Conservation (phyloP, 768 basidiomycete genomes). For the Amanita rubescens region DNA sequence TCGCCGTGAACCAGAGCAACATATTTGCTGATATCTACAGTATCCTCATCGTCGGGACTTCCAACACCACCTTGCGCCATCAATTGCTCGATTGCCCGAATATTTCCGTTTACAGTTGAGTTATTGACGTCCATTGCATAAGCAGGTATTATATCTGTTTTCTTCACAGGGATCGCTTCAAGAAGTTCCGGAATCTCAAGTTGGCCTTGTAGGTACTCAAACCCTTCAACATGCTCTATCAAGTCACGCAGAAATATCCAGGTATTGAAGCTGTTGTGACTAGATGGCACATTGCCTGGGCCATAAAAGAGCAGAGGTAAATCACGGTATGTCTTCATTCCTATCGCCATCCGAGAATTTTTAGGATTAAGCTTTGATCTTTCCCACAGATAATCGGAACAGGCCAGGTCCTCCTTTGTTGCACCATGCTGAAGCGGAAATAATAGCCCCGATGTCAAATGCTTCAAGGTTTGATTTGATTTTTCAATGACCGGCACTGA, state of each 20-base stretch:
- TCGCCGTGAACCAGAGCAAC: constrained; percentile 14
- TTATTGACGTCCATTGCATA: constrained; percentile 4
- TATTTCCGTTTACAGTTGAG: constrained; percentile 13
- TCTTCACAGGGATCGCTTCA: constrained; percentile 13
- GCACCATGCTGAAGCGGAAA: constrained; percentile 17
- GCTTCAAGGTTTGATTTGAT: constrained; percentile 12
- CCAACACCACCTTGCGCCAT: constrained; percentile 1
- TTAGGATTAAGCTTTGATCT: constrained; percentile 9
- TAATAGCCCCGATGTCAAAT: constrained; percentile 18
- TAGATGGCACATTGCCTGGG: constrained; percentile 1
- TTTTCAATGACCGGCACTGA: constrained; percentile 15
- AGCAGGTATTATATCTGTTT: constrained; percentile 8
- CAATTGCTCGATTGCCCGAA: constrained; percentile 4
- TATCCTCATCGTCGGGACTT: neutral
- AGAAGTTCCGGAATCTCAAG: constrained; percentile 9
- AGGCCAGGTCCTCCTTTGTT: constrained; percentile 11
- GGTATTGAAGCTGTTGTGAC: neutral
- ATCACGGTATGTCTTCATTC: neutral
- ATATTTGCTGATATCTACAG: constrained; percentile 5
- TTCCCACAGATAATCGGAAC: constrained; percentile 16
- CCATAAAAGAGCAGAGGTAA: neutral
- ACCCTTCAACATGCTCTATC: constrained; percentile 2
- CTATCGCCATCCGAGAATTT: neutral
- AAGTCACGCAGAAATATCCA: constrained; percentile 15
- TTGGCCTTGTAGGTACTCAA: neutral